Evolutionary conservation across 257 asterid genomes (phyloP).

Genomic region (Hygrophila difformis): DNA sequence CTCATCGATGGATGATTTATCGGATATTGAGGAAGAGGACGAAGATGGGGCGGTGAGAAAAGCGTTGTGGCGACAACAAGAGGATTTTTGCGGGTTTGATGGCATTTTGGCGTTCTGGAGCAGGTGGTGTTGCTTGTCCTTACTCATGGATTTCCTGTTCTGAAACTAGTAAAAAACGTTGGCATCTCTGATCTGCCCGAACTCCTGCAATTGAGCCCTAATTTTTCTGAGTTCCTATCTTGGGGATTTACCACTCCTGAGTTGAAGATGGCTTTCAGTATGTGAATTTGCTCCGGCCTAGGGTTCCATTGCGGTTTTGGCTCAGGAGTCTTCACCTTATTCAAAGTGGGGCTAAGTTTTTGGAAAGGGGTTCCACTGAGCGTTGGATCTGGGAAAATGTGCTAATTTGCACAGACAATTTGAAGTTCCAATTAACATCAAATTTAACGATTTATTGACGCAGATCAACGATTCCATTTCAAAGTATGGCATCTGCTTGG

Average conservation of each 20-base stretch:
- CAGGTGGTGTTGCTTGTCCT: conserved; percentile 58
- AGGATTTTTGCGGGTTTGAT: conserved; percentile 8
- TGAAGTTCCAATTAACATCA: too few species aligned
- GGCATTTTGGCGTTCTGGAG: conserved; percentile 18
- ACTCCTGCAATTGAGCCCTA: conserved; percentile 69
- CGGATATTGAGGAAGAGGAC: conserved; percentile 44
- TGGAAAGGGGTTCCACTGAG: too few species aligned
- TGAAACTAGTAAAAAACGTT: conserved; percentile 97
- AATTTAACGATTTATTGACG: too few species aligned
- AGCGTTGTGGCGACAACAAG: background rate
- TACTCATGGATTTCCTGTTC: conserved; percentile 78
- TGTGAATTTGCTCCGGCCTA: conserved; percentile 70
- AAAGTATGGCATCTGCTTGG: too few species aligned
- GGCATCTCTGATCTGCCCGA: conserved; percentile 89
- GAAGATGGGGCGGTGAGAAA: conserved; percentile 15
- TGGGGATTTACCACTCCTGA: conserved; percentile 90
- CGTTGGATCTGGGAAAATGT: too few species aligned
- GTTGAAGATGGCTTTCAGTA: conserved; percentile 69
- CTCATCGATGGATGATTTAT: conserved; percentile 42
- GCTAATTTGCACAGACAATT: too few species aligned
- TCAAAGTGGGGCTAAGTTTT: too few species aligned
- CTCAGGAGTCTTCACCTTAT: conserved; percentile 67
- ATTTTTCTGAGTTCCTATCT: conserved; percentile 78
- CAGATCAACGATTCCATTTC: too few species aligned
- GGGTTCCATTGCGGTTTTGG: conserved; percentile 95